phyloP scores from a whole-genome alignment of 805 yeast species.

The Suhomyces emberorum region DNA sequence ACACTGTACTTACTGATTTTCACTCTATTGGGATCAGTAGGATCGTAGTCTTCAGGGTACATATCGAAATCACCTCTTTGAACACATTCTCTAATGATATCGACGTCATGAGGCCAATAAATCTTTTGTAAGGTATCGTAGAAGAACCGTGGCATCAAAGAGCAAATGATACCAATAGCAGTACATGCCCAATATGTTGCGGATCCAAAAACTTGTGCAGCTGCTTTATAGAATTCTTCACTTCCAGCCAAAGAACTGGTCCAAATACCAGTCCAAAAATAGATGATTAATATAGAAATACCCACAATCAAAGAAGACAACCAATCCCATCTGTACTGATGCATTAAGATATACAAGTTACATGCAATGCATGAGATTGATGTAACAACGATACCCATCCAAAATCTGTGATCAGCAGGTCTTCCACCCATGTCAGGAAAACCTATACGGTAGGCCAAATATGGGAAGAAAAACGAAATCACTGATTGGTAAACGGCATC shows the following conservation, averaged over 20 bases:
- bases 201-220: conserved; percentile 59
- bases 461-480: conserved; percentile 66
- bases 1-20: conserved; percentile 44
- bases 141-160: conserved; percentile 60
- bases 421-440: conserved; percentile 52
- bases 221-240: conserved; percentile 60
- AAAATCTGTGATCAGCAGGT: conserved; percentile 61
- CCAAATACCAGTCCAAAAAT: conserved; percentile 82
- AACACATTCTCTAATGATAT: conserved; percentile 64
- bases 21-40: conserved; percentile 53
- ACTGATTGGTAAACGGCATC: conserved; percentile 76
- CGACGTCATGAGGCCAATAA: conserved; percentile 64
- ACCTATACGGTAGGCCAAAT: conserved; percentile 45
- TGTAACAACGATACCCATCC: conserved; percentile 64
- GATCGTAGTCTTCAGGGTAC: conserved; percentile 51
- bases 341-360: conserved; percentile 61
- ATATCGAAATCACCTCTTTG: conserved; percentile 48
- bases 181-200: conserved; percentile 63
- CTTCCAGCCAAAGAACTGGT: conserved; percentile 49
- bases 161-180: conserved; percentile 51
- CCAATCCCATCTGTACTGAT: conserved; percentile 80
- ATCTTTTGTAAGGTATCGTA: conserved; percentile 48
- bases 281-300: conserved; percentile 56
- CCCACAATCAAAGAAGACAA: conserved; percentile 50
- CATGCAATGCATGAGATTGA: conserved; percentile 62